A percentile compares a stretch with the other conserved stretches of the same genome.
Evolutionary conservation across 2,329 filamentous ascomycete species (phyloP).

Genomic region (Anthostomella pinea): DNA sequence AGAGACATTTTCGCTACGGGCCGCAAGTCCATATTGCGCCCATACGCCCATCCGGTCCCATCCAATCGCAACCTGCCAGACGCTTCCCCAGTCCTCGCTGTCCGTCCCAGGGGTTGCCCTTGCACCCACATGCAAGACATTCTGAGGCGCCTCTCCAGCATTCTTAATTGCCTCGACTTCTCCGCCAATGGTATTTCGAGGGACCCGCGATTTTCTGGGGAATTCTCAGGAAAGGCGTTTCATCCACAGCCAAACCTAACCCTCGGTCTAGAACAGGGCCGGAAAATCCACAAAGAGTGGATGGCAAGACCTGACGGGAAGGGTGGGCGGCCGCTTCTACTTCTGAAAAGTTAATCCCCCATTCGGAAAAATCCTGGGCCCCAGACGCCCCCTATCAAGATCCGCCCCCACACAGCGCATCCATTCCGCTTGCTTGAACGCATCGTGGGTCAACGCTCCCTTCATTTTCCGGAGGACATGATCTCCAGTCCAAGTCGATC

Average conservation of each 20-base stretch:
- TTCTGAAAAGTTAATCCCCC: not conserved
- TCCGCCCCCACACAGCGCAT: not conserved
- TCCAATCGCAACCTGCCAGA: constrained; percentile 21
- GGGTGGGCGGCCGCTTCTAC: not conserved
- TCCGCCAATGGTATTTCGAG: constrained; percentile 6
- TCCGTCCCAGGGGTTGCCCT: constrained; percentile 9
- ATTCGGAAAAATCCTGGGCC: not conserved
- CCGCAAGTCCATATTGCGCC: constrained; percentile 37
- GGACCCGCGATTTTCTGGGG: constrained; percentile 12
- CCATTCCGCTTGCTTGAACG: not conserved
- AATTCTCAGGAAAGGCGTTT: constrained; percentile 16
- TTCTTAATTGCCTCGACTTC: too few species aligned
- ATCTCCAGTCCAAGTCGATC: too few species aligned
- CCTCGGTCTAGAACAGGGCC: not conserved
- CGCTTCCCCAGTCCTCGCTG: constrained; percentile 20
- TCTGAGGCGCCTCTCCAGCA: too few species aligned
- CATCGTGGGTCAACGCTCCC: constrained; percentile 2
- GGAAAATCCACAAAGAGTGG: not conserved
- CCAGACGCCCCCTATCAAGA: not conserved
- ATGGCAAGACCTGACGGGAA: not conserved
- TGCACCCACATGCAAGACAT: constrained; percentile 18
- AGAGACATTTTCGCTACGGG: constrained; percentile 25
- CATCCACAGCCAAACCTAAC: too few species aligned
- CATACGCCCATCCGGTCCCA: constrained; percentile 19
- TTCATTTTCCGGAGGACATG: too few species aligned